A percentile compares a stretch with the other conserved stretches of the same genome.
phyloP scores from a whole-genome alignment of 2,329 filamentous ascomycete species.

The Periconia sp. region DNA sequence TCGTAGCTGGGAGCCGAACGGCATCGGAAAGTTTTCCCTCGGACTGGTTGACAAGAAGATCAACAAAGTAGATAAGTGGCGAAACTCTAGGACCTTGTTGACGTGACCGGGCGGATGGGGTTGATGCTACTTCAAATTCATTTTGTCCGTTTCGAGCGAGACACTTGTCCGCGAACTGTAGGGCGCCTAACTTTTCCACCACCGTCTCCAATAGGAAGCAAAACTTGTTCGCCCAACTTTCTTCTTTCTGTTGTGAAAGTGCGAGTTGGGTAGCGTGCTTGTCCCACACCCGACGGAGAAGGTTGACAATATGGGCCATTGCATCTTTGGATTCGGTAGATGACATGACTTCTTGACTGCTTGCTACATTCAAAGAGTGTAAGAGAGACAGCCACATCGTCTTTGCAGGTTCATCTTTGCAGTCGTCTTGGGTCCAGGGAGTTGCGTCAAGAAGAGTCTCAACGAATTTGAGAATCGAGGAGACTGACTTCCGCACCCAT shows the following conservation, averaged over 20 bases:
- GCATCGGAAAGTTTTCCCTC: slow-evolving; percentile 48
- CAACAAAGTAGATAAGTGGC: slow-evolving; percentile 70
- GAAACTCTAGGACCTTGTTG: slow-evolving; percentile 59
- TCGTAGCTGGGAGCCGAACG: slow-evolving; percentile 46
- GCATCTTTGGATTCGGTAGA: slow-evolving; percentile 83
- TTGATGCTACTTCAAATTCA: slow-evolving; percentile 67
- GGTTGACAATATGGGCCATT: slow-evolving; percentile 72
- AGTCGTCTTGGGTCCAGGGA: slow-evolving; percentile 50
- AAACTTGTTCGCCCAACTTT: slow-evolving; percentile 57
- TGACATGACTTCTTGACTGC: slow-evolving; percentile 86
- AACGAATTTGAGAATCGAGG: slow-evolving; percentile 68
- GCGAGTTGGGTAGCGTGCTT: slow-evolving; percentile 52
- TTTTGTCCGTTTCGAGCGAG: slow-evolving; percentile 61
- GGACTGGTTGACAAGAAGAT: slow-evolving; percentile 60
- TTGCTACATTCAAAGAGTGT: slow-evolving; percentile 68
- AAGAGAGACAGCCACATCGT: slow-evolving; percentile 69
- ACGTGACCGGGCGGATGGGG: slow-evolving; percentile 66
- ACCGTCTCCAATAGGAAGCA: slow-evolving; percentile 59
- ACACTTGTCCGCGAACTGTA: slow-evolving; percentile 58
- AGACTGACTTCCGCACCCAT: slow-evolving; percentile 80
- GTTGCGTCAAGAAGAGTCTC: slow-evolving; percentile 59
- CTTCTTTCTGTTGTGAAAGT: slow-evolving; percentile 38
- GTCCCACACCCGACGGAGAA: slow-evolving; percentile 74
- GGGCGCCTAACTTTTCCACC: slow-evolving; percentile 57
- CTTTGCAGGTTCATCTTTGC: slow-evolving; percentile 57